Evolutionary conservation across 306 rosid genomes (phyloP), one percentile per base, ranked within the genome.

Genomic region (Styphnolobium japonicum): DNA sequence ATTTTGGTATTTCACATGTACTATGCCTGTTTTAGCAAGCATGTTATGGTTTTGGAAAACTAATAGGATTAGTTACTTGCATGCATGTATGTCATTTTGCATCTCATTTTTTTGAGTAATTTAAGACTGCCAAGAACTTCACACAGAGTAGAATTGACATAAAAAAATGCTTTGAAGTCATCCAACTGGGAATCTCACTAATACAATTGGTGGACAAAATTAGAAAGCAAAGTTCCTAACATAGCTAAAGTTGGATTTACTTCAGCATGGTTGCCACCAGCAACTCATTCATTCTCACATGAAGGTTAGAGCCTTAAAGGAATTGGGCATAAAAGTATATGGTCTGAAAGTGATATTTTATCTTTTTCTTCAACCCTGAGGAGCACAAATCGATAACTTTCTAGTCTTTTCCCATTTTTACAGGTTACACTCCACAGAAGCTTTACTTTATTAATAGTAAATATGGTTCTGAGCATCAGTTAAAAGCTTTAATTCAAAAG

Each of bases 101-200:
- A 14, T 63, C 56, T 1, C 3, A n/a, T n/a, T n/a, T n/a, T 36
- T 73, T 68, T 70, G 31, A 31, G 6, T 14, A n/a, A 15, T 55
- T 18, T 21, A 76, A 43, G 69, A 19, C 27, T 58, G 39, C 37
- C 43, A 60, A 58, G 65, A 60, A 40, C 39, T 37, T 72, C 23
- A 19, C 36, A 57, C 43, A 18, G 0, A 12, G 4, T 61, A 45
- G 56, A 73, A 71, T 72, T 82, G 43, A 88, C 22, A 22, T 12
- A 66, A 0, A 60, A 25, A 84, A 40, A 52, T 76, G 48, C 37
- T 76, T 1, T 85, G 49, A 80, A 94, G 98, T 97, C 89, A 31
- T 92, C 91, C 80, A 94, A 92, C 73, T 94, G 97, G 98, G 97
- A 94, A 80, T 94, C 98, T 75, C 91, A 91, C 76, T 91, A 89